Evolutionary conservation across 108 stramenopile species (phyloP), one percentile per base, ranked within the genome.

Genomic region (Parmales sp.): DNA sequence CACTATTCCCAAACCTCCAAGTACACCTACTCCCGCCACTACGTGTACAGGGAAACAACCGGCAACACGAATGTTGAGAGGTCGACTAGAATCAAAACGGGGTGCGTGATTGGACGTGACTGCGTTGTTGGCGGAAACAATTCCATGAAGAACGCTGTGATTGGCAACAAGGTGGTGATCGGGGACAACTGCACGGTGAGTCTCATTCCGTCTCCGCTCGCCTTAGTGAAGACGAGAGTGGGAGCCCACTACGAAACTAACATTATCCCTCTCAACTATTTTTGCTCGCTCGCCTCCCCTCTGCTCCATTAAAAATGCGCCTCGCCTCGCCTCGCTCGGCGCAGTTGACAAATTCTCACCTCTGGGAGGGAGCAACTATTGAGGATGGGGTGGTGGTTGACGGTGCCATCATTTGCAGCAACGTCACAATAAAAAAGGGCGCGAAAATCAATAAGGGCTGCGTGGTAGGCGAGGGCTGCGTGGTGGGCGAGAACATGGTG

Each of bases 381-480:
- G 90, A 82, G 39, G 80, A 80, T 3, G 85, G 86, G 36, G 94
- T 87, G 18, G 72, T 49, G 44, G 66, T 95, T 16, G 70, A 68
- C 38, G 66, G 81, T 16, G 79, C 88, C 49, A 78, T 97, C 44
- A 48, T 95, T 38, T 87, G 90, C 31, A 76, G 83, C 41, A 86
- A 83, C 50, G 76, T 76, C 31, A 54, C 84, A 0, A 69, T 95
- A 20, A 69, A 70, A 38, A 77, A 70, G n/a, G 85, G 89, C 38
- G 93, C 93, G 0, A 65, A 75, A 1, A 66, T 97, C 2, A 70
- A 77, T 38, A 75, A 74, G 54, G 96, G 96, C 41, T 95, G 93
- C 75, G 78, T 95, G 18, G 82, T 97, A 69, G 92, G 92, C 43
- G 54, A 69, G 50, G 91, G 90, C 46, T 92, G 92, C 60, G 72